Evolutionary conservation across 495 filamentous ascomycete species (phyloP).

Genomic region (Margaritispora aquatica): DNA sequence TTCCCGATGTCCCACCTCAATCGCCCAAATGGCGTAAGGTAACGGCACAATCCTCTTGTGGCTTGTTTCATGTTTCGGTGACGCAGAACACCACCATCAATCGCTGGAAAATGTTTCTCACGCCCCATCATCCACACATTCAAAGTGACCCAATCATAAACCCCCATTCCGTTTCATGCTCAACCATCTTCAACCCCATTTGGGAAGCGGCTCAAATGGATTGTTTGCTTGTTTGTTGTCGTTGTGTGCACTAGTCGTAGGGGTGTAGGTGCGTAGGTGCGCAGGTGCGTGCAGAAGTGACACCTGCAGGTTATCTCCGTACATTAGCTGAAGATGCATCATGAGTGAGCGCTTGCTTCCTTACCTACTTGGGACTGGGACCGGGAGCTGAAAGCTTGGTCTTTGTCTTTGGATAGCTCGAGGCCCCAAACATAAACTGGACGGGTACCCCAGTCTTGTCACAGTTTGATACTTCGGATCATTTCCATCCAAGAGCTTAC

Average conservation of each 20-base stretch:
- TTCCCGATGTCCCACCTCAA: not conserved
- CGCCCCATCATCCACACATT: not conserved
- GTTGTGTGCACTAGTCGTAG: no score
- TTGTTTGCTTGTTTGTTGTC: not conserved
- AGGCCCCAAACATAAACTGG: not conserved
- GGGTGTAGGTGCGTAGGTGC: no score
- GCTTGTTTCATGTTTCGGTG: not conserved
- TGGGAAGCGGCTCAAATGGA: not conserved
- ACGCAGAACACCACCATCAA: not conserved
- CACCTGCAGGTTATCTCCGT: not conserved
- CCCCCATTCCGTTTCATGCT: no score
- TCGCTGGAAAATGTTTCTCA: not conserved
- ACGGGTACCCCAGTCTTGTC: not conserved
- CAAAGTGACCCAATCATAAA: no score
- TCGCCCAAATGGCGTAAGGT: not conserved
- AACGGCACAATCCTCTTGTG: not conserved
- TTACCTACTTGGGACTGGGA: no score
- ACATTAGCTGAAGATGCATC: not conserved
- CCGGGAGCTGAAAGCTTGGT: no score
- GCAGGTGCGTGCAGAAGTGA: not conserved
- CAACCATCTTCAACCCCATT: not conserved
- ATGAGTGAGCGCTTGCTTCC: not conserved
- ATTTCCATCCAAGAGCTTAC: not conserved
- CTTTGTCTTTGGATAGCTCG: not conserved
- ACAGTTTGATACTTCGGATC: not conserved